These are phyloP conservation scores for Hanseniaspora guilliermondii DNA, from an alignment of 805 yeast genomes.

Conservation along the genomic window DNA sequence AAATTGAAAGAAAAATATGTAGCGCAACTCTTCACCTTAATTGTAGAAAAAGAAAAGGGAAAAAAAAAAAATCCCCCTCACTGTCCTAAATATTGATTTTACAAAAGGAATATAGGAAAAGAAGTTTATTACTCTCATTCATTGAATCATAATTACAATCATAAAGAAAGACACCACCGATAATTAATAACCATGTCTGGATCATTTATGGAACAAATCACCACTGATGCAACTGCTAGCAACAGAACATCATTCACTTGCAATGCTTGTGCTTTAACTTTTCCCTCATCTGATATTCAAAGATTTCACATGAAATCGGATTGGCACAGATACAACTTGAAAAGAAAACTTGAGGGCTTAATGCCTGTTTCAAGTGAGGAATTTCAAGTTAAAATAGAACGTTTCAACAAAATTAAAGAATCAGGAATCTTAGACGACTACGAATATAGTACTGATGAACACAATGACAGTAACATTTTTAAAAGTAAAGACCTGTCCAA, in stretches of 20 bases:
- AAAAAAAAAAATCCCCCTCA: no score
- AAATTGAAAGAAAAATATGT: no score
- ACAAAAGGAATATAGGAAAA: no score
- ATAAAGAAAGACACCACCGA: background rate
- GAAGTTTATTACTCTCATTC: no score
- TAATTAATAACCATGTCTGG: background rate
- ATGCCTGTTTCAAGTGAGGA: conserved; percentile 57
- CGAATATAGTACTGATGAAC: conserved; percentile 27
- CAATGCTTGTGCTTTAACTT: conserved; percentile 75
- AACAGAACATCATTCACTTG: conserved; percentile 45
- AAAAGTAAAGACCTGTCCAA: background rate
- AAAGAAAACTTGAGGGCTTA: conserved; percentile 77
- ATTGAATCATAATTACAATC: no score
- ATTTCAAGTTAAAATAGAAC: conserved; percentile 29
- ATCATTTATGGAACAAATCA: background rate
- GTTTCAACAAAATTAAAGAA: conserved; percentile 21
- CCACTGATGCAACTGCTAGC: background rate
- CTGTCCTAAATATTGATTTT: no score
- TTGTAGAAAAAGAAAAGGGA: no score
- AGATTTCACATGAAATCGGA: conserved; percentile 92
- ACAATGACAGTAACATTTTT: background rate
- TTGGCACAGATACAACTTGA: conserved; percentile 94
- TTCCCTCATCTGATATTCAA: conserved; percentile 72
- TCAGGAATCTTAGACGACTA: conserved; percentile 31
- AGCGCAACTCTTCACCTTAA: no score